phyloP scores from a whole-genome alignment of 495 filamentous ascomycete species.

The Tirmania nivea region DNA sequence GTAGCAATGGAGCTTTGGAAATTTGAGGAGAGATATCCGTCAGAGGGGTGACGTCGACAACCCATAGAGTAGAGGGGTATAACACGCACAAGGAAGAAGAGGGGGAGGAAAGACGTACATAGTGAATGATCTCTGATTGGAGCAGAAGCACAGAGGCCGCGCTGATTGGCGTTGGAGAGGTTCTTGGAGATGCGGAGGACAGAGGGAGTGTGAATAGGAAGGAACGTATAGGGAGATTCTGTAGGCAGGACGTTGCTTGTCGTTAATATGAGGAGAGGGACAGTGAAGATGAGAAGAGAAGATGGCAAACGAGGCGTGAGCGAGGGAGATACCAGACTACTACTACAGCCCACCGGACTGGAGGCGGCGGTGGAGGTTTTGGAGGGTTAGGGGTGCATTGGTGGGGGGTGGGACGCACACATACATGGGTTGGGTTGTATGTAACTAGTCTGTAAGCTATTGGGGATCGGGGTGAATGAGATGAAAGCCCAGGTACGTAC shows the following conservation, averaged over 20 bases:
- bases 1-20: not conserved
- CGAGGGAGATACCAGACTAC: not conserved
- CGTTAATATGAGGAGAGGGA: not conserved
- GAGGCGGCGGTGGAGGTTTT: not conserved
- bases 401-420: no score
- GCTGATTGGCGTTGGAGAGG: not conserved
- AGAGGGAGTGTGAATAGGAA: not conserved
- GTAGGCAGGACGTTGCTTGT: not conserved
- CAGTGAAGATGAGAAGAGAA: conserved; percentile 19
- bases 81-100: not conserved
- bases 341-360: not conserved
- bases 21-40: not conserved
- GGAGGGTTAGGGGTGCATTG: not conserved
- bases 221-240: not conserved
- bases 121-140: not conserved
- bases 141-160: not conserved
- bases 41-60: not conserved
- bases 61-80: not conserved
- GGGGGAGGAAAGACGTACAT: not conserved
- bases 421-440: no score
- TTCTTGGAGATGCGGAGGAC: not conserved
- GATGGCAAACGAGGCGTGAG: conserved; percentile 11
- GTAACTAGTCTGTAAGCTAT: no score
- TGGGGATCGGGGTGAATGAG: no score
- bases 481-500: no score